Base-by-base conservation (phyloP, 495 filamentous ascomycete genomes). In the Amniculicola lignicola region DNA sequence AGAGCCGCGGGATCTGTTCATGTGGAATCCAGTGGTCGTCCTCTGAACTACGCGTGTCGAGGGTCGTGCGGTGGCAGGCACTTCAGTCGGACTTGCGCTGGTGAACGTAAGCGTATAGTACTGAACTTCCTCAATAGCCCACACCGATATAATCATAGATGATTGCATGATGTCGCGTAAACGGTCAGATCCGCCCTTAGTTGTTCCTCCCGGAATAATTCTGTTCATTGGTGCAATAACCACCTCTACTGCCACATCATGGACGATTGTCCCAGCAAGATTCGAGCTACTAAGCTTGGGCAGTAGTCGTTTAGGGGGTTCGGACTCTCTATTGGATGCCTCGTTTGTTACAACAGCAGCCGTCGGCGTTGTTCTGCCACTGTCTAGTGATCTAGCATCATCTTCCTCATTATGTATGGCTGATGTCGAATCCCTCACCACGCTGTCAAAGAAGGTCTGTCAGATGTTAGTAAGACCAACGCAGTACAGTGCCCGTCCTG, bases 81-180 rank as follows among this genome's bases (percentile, higher is more conserved):
- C 28, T 16, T 65, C 51, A 4, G 67, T 49, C 3, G 69, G 69
- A 7, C 74, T 71, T 21, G 72, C 72, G 46, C 66, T 73, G 4
- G 82, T 86, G 54, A 87, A 88, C 0, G 84, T 84, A 31, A 86
- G 69, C 3, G 82, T 85, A 59, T 78, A 87, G 64, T 80, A 85
- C 16, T 74, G 77, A 59, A 80, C 72, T 29, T 78, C 74, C 36
- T 80, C 79, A 18, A 84, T 69, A 23, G 75, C 73, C 80, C 82
- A 88, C 15, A 82, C 74, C 1, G 81, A 82, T 19, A 88, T 75
- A 28, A 85, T 83, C 84, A 87, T 84, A 61, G 80, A 83, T 3
- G 83, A 78, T 27, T 76, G 72, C 0, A 74, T 69, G 38, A 81
- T 75, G 43, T 62, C 49, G 18, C 68, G 58, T n/a, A 57, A 41